Percentiles rank a stretch among this genome's conserved stretches.
These are phyloP conservation scores for Quercus rubra DNA, from an alignment of 306 rosid genomes.

Conservation along the genomic window DNA sequence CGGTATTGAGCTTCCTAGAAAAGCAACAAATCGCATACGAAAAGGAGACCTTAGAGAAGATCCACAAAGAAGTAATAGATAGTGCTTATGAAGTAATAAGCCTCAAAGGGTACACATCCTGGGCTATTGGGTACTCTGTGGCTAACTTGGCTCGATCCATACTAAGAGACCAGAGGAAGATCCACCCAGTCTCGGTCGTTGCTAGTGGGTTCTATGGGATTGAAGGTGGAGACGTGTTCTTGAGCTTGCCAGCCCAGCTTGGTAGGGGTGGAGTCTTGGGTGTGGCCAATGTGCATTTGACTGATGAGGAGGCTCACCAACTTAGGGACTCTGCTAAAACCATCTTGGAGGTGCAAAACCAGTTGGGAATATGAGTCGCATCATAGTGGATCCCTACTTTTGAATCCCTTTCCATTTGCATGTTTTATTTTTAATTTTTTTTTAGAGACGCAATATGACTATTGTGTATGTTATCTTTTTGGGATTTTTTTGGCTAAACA, in stretches of 20 bases:
- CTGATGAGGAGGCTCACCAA: conserved; percentile 48
- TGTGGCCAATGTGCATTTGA: conserved; percentile 68
- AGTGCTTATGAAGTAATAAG: conserved; percentile 81
- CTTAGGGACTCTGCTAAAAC: conserved; percentile 68
- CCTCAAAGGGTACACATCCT: conserved; percentile 89
- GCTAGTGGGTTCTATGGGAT: conserved; percentile 71
- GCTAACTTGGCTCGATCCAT: conserved; percentile 61
- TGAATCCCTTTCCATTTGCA: no score
- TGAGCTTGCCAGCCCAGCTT: conserved; percentile 82
- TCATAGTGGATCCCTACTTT: background rate
- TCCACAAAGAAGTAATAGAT: conserved; percentile 59
- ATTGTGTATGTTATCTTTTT: no score
- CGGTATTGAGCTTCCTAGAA: conserved; percentile 71
- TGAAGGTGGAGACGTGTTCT: conserved; percentile 66
- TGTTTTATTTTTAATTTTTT: no score
- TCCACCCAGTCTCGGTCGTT: conserved; percentile 80
- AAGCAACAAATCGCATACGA: conserved; percentile 65
- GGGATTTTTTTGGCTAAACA: no score
- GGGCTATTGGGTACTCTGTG: conserved; percentile 92
- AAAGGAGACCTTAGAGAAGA: conserved; percentile 64
- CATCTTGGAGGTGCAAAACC: conserved; percentile 55
- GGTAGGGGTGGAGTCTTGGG: conserved; percentile 80
- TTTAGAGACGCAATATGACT: no score
- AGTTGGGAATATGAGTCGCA: conserved; percentile 48
- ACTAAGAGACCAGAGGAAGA: conserved; percentile 72